phyloP scores from a whole-genome alignment of 768 basidiomycete genomes.

The Porpolomopsis calyptriformis region DNA sequence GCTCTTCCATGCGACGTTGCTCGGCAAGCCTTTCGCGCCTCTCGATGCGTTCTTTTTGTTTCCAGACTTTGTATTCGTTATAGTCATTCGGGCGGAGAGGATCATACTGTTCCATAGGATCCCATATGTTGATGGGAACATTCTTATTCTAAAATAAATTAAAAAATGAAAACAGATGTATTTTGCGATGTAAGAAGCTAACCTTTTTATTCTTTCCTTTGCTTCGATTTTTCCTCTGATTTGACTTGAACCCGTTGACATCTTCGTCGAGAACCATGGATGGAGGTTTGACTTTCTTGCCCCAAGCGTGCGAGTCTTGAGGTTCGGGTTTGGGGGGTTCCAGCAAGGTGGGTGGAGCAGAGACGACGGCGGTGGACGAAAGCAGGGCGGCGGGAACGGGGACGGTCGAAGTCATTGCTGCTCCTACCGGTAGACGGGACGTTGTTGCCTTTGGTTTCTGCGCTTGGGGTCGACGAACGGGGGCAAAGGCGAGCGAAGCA shows the following conservation, averaged over 20 bases:
- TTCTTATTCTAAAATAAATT: conserved; percentile 44
- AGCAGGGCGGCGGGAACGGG: conserved; percentile 22
- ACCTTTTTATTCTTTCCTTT: conserved; percentile 58
- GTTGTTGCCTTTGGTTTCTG: conserved; percentile 48
- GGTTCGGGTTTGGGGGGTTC: conserved; percentile 23
- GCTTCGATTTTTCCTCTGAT: conserved; percentile 45
- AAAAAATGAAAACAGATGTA: background rate
- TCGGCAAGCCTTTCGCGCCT: conserved; percentile 56
- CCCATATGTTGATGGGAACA: conserved; percentile 51
- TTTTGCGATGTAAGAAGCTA: background rate
- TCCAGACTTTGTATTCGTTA: conserved; percentile 78
- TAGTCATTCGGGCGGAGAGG: conserved; percentile 81
- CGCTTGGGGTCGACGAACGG: conserved; percentile 51
- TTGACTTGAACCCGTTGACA: conserved; percentile 68
- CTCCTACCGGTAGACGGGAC: conserved; percentile 51
- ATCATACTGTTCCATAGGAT: conserved; percentile 72
- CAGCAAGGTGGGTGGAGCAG: conserved; percentile 55
- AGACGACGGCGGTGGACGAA: conserved; percentile 56
- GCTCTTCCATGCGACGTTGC: conserved; percentile 44
- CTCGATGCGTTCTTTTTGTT: conserved; percentile 65
- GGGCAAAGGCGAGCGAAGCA: conserved; percentile 81
- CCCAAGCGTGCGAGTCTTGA: conserved; percentile 54
- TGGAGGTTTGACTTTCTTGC: conserved; percentile 82
- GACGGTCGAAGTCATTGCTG: conserved; percentile 38
- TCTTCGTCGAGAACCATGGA: conserved; percentile 87